Conservation (phyloP, 75 land plant species). For the Sequoiadendron giganteum region DNA sequence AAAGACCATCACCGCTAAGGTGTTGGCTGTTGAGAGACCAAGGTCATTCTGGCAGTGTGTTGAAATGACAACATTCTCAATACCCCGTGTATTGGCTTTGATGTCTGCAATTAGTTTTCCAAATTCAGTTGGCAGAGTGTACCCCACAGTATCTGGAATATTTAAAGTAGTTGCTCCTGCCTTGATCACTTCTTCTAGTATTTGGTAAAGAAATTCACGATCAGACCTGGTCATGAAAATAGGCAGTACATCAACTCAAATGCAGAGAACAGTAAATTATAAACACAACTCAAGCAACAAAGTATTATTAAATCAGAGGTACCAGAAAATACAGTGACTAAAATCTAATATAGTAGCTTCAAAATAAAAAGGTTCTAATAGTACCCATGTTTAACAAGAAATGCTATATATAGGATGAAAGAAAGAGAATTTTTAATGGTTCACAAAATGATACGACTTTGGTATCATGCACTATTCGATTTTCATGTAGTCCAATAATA, state of each 20-base stretch:
- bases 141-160: slow-evolving; percentile 97
- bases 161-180: slow-evolving; percentile 99
- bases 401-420: neutral
- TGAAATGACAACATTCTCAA: slow-evolving; percentile 89
- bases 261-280: neutral
- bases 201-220: slow-evolving; percentile 77
- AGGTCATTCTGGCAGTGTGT: slow-evolving; percentile 99
- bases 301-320: neutral
- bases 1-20: slow-evolving; percentile 60
- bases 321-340: neutral
- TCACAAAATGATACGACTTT: neutral
- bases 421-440: neutral
- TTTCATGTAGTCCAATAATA: neutral
- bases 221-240: slow-evolving; percentile 56
- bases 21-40: slow-evolving; percentile 94
- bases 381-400: neutral
- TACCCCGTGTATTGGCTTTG: slow-evolving; percentile 83
- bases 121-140: slow-evolving; percentile 74
- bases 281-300: neutral
- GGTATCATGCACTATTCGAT: neutral
- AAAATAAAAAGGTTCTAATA: neutral
- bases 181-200: slow-evolving; percentile 92
- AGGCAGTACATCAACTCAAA: neutral
- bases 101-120: slow-evolving; percentile 83
- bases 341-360: neutral